phyloP scores from a whole-genome alignment of 176 grass and related monocot genomes.

The Poa pratensis region DNA sequence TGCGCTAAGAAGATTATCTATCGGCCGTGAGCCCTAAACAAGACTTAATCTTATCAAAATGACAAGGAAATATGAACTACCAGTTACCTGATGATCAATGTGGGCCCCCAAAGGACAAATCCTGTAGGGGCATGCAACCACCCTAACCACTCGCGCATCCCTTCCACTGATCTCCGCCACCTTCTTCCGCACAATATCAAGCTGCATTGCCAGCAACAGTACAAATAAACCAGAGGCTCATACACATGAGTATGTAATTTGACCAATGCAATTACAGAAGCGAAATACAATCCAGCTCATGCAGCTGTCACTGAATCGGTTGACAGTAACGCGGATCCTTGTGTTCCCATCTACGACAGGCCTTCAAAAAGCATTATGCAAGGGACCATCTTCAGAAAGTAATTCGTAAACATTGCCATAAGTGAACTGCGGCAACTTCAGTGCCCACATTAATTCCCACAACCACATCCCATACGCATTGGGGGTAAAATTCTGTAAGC shows the following conservation, averaged over 20 bases:
- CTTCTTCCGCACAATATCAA: conserved; percentile 68
- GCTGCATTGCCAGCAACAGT: conserved; percentile 42
- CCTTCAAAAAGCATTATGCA: neutral
- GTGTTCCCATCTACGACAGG: neutral
- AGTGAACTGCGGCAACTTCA: neutral
- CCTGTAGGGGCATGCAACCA: conserved; percentile 87
- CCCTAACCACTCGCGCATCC: conserved; percentile 57
- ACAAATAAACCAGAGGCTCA: neutral
- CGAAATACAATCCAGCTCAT: neutral
- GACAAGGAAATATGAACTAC: neutral
- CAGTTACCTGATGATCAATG: conserved; percentile 88
- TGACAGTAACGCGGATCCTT: neutral
- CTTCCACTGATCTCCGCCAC: conserved; percentile 64
- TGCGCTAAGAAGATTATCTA: neutral
- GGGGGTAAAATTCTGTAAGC: neutral
- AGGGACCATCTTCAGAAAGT: neutral
- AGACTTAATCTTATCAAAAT: neutral
- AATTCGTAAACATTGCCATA: neutral
- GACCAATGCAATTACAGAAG: neutral
- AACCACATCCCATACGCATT: neutral
- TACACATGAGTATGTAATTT: neutral
- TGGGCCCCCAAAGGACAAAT: conserved; percentile 93
- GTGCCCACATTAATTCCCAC: neutral
- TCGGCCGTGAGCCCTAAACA: neutral
- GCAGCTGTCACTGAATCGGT: neutral